These are phyloP conservation scores for Colletotrichum sojae DNA, from an alignment of 2,329 filamentous ascomycete species.

Conservation along the genomic window DNA sequence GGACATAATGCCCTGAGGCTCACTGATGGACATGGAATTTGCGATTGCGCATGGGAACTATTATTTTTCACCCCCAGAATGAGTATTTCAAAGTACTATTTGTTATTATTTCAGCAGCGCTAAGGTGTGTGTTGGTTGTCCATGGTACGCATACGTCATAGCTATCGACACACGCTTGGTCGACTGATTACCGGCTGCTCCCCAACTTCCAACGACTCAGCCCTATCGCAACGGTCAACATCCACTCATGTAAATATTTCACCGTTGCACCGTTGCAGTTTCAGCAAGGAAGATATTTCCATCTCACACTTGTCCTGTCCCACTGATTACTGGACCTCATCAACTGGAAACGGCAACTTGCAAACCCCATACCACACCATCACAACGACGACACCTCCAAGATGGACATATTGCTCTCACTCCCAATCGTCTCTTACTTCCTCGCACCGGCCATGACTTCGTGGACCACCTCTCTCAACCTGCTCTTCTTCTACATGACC, in stretches of 20 bases:
- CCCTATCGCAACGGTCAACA: not conserved
- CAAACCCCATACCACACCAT: not conserved
- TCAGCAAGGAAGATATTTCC: not conserved
- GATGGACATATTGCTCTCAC: conserved; percentile 79
- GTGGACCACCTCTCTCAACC: conserved; percentile 84
- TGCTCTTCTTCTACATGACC: conserved; percentile 91
- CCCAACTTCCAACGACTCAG: not conserved
- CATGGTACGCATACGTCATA: conserved; percentile 27
- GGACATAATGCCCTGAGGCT: too few relatives aligned
- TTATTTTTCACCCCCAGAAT: too few relatives aligned
- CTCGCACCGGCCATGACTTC: conserved; percentile 73
- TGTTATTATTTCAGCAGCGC: too few relatives aligned
- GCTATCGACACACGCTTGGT: conserved; percentile 23
- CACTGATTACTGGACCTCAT: not conserved
- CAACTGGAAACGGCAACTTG: too few relatives aligned
- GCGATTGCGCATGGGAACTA: too few relatives aligned
- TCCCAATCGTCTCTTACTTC: conserved; percentile 80
- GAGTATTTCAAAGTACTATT: too few relatives aligned
- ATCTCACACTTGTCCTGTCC: not conserved
- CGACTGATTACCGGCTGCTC: conserved; percentile 3
- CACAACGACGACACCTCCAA: not conserved
- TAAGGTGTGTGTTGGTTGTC: not conserved
- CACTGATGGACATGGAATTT: too few relatives aligned
- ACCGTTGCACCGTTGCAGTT: not conserved
- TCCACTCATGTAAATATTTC: not conserved